A percentile compares a stretch with the other conserved stretches of the same genome.
Conservation (phyloP, 805 yeast genomes). For the Dipodascus albidus region DNA sequence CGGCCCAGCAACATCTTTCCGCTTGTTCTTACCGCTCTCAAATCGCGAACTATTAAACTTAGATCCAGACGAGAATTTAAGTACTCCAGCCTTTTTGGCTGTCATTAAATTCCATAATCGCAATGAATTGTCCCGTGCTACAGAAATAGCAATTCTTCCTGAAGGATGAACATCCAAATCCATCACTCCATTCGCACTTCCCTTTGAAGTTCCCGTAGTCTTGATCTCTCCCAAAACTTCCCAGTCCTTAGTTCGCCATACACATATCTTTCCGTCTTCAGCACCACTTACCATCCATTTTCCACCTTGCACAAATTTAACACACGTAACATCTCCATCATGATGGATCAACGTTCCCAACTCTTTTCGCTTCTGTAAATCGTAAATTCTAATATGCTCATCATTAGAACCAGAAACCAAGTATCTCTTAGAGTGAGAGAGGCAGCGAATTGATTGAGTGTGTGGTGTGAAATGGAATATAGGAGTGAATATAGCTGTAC, state of each 20-base stretch:
- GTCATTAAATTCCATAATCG: conserved; percentile 96
- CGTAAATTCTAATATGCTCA: conserved; percentile 90
- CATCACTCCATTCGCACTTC: conserved; percentile 84
- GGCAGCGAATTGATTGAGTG: conserved; percentile 71
- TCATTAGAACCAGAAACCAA: conserved; percentile 92
- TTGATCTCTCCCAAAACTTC: conserved; percentile 78
- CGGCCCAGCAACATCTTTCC: background rate
- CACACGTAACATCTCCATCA: conserved; percentile 72
- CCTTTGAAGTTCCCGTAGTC: conserved; percentile 8
- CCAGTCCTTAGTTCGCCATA: conserved; percentile 98
- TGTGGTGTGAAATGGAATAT: conserved; percentile 96
- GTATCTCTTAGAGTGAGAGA: conserved; percentile 74
- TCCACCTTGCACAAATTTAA: conserved; percentile 39
- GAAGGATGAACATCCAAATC: conserved; percentile 85
- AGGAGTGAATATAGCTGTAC: conserved; percentile 66
- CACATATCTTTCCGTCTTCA: conserved; percentile 78
- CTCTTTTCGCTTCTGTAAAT: conserved; percentile 86
- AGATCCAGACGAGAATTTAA: conserved; percentile 34
- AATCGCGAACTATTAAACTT: background rate
- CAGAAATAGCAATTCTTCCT: conserved; percentile 83
- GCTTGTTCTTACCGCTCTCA: background rate
- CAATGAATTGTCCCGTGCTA: conserved; percentile 73
- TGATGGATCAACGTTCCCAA: conserved; percentile 84
- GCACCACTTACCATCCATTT: conserved; percentile 89
- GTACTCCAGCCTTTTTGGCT: conserved; percentile 77